Evolutionary conservation across 306 rosid species (phyloP), one percentile per base, ranked within the genome.

Genomic region (Acacia confusa): DNA sequence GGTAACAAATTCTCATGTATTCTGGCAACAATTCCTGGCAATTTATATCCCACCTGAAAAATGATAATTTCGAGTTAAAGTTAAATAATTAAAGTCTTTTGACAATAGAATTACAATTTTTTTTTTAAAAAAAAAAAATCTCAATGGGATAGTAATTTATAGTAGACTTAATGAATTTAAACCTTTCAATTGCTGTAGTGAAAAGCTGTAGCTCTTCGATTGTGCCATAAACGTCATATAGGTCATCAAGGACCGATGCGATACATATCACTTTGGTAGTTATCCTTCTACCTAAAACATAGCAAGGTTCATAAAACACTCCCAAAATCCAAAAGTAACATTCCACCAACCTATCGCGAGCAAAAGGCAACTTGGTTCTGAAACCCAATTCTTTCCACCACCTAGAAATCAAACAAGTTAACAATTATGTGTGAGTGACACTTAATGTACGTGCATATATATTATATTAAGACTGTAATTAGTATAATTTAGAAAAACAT

Each of bases 171-270:
- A 7, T 44, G 6, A 25, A 17, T 7, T 25, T 15, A 20, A 80
- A 88, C 90, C 89, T 88, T 19, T 82, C 79, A 9, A 90, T 79
- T 48, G 89, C 89, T 58, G 24, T 11, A 0, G 90, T 88, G 38
- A 90, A 73, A 24, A 80, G 40, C 2, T 77, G 75, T 14, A 90
- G 85, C 28, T 90, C 94, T 78, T 87, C 78, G 22, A 79, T 9
- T 24, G 90, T 86, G 0, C 89, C 94, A 41, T 72, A 81, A 4
- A 75, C 88, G 44, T 90, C 94, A n/a, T 84, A 90, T 27, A 82
- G 83, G 70, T 88, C 93, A 64, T 90, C 91, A 16, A 90, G 1
- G 20, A 75, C 8, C 1, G 85, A 60, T 9, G 69, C 0, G 2
- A 27, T 3, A 0, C 13, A 15, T 32, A 45, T 6, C n/a, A 63